A percentile compares a stretch with the other conserved stretches of the same genome.
phyloP scores from a whole-genome alignment of 2,329 filamentous ascomycete genomes.

The Epicoccum sorghinum region DNA sequence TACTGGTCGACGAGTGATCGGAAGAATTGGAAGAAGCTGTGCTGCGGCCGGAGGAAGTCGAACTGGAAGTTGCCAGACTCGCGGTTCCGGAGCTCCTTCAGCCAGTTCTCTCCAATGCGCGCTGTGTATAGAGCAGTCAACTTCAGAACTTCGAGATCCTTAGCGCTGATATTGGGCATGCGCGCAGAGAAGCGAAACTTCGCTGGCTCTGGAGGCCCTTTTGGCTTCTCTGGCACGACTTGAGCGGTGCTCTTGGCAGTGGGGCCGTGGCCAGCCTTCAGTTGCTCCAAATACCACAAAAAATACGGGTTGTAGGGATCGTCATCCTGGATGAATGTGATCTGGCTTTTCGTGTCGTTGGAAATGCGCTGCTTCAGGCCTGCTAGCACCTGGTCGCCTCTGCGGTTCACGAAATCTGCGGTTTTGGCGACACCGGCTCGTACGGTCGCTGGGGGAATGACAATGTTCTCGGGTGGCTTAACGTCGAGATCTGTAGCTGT shows the following conservation, averaged over 20 bases:
- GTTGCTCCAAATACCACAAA: slow-evolving; percentile 85
- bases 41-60: slow-evolving; percentile 92
- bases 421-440: slow-evolving; percentile 90
- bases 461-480: slow-evolving; percentile 81
- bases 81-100: slow-evolving; percentile 86
- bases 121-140: slow-evolving; percentile 91
- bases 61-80: slow-evolving; percentile 94
- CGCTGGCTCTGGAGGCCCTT: slow-evolving; percentile 82
- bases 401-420: slow-evolving; percentile 83
- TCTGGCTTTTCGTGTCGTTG: slow-evolving; percentile 84
- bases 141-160: slow-evolving; percentile 77
- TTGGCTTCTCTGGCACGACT: slow-evolving; percentile 65
- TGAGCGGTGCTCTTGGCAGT: slow-evolving; percentile 21
- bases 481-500: slow-evolving; percentile 27
- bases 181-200: slow-evolving; percentile 93
- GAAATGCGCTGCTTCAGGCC: slow-evolving; percentile 84
- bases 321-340: slow-evolving; percentile 79
- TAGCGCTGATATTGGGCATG: slow-evolving; percentile 96
- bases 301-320: slow-evolving; percentile 92
- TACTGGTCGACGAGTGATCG: slow-evolving; percentile 93
- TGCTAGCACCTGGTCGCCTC: slow-evolving; percentile 73
- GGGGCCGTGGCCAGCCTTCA: slow-evolving; percentile 81
- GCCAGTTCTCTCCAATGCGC: slow-evolving; percentile 88
- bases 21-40: slow-evolving; percentile 96
- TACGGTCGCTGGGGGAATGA: slow-evolving; percentile 85